These are phyloP conservation scores for Fusarium gaditjirri DNA, from an alignment of 2,329 filamentous ascomycete genomes.

Conservation along the genomic window DNA sequence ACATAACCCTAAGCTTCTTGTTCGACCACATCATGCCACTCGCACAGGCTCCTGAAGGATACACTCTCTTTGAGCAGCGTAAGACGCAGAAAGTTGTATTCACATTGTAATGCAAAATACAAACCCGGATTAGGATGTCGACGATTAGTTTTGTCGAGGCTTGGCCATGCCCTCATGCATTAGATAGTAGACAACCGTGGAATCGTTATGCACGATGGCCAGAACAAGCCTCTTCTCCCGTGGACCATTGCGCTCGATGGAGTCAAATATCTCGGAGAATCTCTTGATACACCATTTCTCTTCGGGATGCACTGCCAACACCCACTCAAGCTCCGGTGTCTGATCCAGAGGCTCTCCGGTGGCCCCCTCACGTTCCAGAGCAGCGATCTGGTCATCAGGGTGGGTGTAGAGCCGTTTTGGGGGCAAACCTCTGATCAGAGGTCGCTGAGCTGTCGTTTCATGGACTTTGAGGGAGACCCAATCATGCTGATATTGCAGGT, in stretches of 20 bases:
- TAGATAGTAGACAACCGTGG: conserved; percentile 85
- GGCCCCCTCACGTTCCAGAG: conserved; percentile 69
- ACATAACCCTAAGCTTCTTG: conserved; percentile 70
- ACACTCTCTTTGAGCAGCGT: conserved; percentile 77
- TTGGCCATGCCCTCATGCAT: conserved; percentile 90
- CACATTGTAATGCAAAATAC: conserved; percentile 52
- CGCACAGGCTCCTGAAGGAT: conserved; percentile 72
- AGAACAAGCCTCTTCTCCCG: conserved; percentile 76
- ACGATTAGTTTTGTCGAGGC: conserved; percentile 77
- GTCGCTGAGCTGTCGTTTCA: conserved; percentile 60
- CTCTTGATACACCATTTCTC: conserved; percentile 77
- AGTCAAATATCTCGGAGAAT: conserved; percentile 78
- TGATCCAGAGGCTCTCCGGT: conserved; percentile 58
- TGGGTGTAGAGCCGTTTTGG: conserved; percentile 80
- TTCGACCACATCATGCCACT: conserved; percentile 79
- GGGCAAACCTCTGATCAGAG: conserved; percentile 77
- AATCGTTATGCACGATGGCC: conserved; percentile 80
- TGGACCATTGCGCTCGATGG: conserved; percentile 58
- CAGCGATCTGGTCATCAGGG: conserved; percentile 82
- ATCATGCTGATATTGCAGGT: conserved; percentile 79
- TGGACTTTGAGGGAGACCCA: conserved; percentile 73
- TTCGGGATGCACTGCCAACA: conserved; percentile 76
- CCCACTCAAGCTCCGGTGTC: conserved; percentile 75
- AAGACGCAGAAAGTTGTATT: conserved; percentile 81
- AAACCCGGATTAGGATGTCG: background rate